These are phyloP conservation scores for Aspergillus novofumigatus DNA, from an alignment of 2,329 filamentous ascomycete species.

Conservation along the genomic window DNA sequence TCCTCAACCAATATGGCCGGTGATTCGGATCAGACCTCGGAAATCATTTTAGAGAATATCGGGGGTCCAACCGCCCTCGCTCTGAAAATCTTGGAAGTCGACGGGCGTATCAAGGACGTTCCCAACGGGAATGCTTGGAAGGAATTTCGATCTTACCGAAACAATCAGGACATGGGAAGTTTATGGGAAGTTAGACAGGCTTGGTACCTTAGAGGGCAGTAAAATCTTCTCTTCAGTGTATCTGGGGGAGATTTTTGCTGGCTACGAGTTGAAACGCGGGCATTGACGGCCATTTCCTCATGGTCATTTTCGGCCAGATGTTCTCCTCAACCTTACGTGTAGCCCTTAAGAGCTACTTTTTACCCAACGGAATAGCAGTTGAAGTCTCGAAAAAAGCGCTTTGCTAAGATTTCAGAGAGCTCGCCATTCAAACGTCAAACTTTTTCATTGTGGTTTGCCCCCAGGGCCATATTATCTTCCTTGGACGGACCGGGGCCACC, in stretches of 20 bases:
- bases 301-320: too few relatives aligned
- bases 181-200: slow-evolving; percentile 42
- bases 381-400: neutral
- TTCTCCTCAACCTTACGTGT: neutral
- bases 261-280: neutral
- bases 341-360: neutral
- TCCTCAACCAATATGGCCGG: neutral
- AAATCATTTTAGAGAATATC: slow-evolving; percentile 29
- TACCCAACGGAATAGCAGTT: neutral
- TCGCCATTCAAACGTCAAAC: slow-evolving; percentile 4
- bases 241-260: neutral
- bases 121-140: slow-evolving; percentile 42
- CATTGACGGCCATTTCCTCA: too few relatives aligned
- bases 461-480: slow-evolving; percentile 15
- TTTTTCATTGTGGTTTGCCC: slow-evolving; percentile 11
- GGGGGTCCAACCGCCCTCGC: slow-evolving; percentile 26
- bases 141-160: slow-evolving; percentile 38
- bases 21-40: slow-evolving; percentile 5
- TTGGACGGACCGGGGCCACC: slow-evolving; percentile 18
- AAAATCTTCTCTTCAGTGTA: neutral
- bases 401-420: neutral
- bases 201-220: slow-evolving; percentile 31
- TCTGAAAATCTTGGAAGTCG: slow-evolving; percentile 35
- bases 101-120: slow-evolving; percentile 33
- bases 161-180: slow-evolving; percentile 45